Evolutionary conservation across 352 stramenopile genomes (phyloP).

Genomic region (Globisporangium canariense): DNA sequence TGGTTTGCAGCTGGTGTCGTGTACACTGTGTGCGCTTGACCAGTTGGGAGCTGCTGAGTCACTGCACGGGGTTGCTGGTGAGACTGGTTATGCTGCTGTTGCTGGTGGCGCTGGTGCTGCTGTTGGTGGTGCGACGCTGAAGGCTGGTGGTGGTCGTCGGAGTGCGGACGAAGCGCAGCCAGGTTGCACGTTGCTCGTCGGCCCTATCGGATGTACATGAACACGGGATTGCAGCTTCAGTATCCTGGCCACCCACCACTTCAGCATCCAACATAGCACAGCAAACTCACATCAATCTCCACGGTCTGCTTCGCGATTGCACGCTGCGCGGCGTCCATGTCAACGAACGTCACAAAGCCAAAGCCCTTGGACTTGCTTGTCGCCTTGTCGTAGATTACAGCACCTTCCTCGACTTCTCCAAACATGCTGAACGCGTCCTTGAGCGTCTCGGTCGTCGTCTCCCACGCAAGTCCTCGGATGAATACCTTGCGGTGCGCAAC

Average conservation of each 20-base stretch:
- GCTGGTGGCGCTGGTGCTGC: slow-evolving; percentile 19
- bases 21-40: slow-evolving; percentile 37
- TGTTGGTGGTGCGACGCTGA: slow-evolving; percentile 18
- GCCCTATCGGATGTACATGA: slow-evolving; percentile 19
- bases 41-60: slow-evolving; percentile 4
- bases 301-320: slow-evolving; percentile 45
- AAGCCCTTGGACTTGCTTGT: slow-evolving; percentile 60
- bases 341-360: slow-evolving; percentile 65
- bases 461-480: slow-evolving; percentile 57
- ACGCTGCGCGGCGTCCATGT: slow-evolving; percentile 55
- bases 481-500: slow-evolving; percentile 70
- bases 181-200: slow-evolving; percentile 50
- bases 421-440: slow-evolving; percentile 48
- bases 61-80: not conserved
- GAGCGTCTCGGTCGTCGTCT: slow-evolving; percentile 49
- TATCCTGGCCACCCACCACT: not conserved
- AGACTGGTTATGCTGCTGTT: slow-evolving; percentile 12
- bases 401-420: slow-evolving; percentile 53
- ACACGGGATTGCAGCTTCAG: not conserved
- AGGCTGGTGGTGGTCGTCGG: slow-evolving; percentile 34
- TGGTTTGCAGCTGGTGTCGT: slow-evolving; percentile 16
- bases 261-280: not conserved
- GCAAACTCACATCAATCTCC: slow-evolving; percentile 51
- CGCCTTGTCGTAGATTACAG: slow-evolving; percentile 60
- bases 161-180: slow-evolving; percentile 38